Evolutionary conservation across 1,284 basidiomycete species (phyloP), one percentile per base, ranked within the genome.

Genomic region (Cutaneotrichosporon daszewskae): DNA sequence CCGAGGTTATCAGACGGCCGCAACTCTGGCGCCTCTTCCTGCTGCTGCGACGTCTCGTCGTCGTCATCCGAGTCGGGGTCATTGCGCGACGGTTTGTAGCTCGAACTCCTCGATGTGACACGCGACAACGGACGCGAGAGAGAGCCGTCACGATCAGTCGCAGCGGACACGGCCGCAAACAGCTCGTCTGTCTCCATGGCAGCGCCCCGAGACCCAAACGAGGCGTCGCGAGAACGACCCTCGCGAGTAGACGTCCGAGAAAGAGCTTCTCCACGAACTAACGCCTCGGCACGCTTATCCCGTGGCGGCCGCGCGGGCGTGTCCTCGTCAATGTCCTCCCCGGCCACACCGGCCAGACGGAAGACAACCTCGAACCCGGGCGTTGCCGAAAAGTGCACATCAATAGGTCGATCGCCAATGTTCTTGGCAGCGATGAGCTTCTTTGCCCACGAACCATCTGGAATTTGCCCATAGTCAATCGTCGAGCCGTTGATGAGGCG

Each of bases 381-480:
- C 19, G 72, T 64, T 3, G 68, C 66, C 4, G 63, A 66, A 36
- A 76, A 73, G 31, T 61, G 60, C 16, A 76, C 72, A 43, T 76
- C 74, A 17, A 76, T 60, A 3, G 69, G 56, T 27, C 65, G 59
- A 36, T 72, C 71, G 8, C 72, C 71, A 4, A 60, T 59, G 50
- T 76, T 76, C 57, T 72, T 74, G 49, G 72, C 64, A 11, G 69
- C 61, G 16, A 76, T 54, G 34, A 73, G 59, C 57, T 74, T 73
- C 47, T 66, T 69, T 12, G 71, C 62, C 74, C 74, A 75, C 14
- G 69, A 59, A 1, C 74, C 74, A 34, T 74, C 74, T 23, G 66
- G 64, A 37, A 74, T 71, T 48, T 74, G 67, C 11, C 75, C 74
- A 58, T 75, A 76, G 59, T 75, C 72, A 28, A 76, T 55, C 5